Conservation (phyloP, 148 eudicot species). For the Chenopodium suecicum region DNA sequence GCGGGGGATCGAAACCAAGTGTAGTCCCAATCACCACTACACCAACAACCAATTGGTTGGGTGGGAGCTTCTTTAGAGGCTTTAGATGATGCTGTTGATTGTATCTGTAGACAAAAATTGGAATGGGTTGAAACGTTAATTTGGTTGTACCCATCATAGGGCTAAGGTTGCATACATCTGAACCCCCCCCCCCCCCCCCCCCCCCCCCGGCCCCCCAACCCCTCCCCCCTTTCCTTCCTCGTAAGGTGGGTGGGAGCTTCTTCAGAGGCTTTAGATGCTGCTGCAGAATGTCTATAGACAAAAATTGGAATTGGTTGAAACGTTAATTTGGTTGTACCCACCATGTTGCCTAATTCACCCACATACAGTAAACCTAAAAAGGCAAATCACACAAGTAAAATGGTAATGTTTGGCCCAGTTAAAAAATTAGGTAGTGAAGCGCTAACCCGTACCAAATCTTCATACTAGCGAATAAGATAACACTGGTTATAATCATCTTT, state of each 20-base stretch:
- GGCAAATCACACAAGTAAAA: no score
- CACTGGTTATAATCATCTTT: no score
- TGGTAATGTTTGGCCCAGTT: no score
- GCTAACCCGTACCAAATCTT: no score
- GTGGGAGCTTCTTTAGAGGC: background rate
- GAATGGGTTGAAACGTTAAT: background rate
- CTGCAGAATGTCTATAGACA: background rate
- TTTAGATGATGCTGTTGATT: background rate
- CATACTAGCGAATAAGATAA: no score
- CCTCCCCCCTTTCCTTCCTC: no score
- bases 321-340: background rate
- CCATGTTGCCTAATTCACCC: background rate
- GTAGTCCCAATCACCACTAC: no score
- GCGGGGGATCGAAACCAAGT: no score
- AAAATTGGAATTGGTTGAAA: background rate
- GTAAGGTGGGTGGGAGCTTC: background rate
- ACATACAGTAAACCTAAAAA: no score
- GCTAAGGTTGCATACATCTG: background rate
- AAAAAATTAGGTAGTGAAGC: no score
- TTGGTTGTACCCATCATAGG: background rate
- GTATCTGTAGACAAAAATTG: background rate
- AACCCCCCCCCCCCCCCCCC: background rate
- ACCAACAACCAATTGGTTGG: background rate
- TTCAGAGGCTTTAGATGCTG: background rate
- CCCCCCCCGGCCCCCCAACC: no score